Base-by-base conservation (phyloP, 805 yeast genomes). In the Clavispora vitiphila region DNA sequence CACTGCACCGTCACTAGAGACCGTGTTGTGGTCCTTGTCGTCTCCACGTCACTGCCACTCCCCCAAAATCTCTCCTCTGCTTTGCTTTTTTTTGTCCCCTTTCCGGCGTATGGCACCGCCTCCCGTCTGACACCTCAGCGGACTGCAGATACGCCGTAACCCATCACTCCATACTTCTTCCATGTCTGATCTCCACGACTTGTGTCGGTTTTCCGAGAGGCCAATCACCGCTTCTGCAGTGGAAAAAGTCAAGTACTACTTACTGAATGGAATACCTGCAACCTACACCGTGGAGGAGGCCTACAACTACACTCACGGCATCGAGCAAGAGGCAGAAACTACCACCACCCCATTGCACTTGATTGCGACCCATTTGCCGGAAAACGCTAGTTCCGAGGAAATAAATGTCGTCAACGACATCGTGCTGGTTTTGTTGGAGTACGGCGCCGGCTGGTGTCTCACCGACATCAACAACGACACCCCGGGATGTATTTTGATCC, bases 391-490 rank as follows among this genome's bases (percentile, higher is more conserved):
- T 0, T 70, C 62, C 0, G 84, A 78, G 41, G 69, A 71, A 41
- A 49, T 57, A 1, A 38, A 35, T 3, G 68, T 77, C 1, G 72
- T 81, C 0, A 43, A 64, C 24, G 59, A 64, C 10, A 72, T 90
- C 79, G 79, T 87, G 44, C 77, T 78, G 22, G 72, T 69, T 16
- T 61, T 90, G 44, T 82, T 90, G 49, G 80, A 86, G 55, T 83
- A 80, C 58, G 97, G 97, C 22, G 96, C 96, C 0, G 95, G 95
- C 8, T 90, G 97, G 97, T 82, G 84, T 61, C 71, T 86, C 51
- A 67, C 80, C 2, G 95, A 89, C 58, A 74, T 70, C 44, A 76
- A 81, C 40, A 72, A 78, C 50, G 81, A 81, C 47, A 86, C 96
- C 0, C 88, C 96, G 0, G 98, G 96, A 2, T 90, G 95, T 61